Evolutionary conservation across 257 asterid species (phyloP).

Genomic region (Schizonepeta tenuifolia): DNA sequence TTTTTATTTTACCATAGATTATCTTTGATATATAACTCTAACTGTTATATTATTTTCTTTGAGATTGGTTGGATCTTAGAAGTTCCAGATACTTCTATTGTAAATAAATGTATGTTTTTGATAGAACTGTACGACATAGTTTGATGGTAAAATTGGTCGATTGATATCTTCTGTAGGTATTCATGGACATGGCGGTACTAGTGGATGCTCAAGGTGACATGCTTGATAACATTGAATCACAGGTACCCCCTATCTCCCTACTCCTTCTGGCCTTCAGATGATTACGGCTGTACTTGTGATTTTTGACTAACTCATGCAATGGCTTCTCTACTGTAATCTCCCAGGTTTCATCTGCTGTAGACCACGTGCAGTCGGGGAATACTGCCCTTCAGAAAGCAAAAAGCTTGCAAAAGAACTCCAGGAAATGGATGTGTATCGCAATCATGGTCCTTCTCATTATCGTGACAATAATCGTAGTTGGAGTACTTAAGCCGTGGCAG

Average conservation of each 20-base stretch:
- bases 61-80: conserved; percentile 1
- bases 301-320: not conserved
- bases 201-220: conserved; percentile 99
- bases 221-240: conserved; percentile 96
- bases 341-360: conserved; percentile 94
- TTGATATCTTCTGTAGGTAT: conserved; percentile 56
- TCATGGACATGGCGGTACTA: conserved; percentile 96
- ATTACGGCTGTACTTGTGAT: not conserved
- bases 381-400: conserved; percentile 92
- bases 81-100: not conserved
- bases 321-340: conserved; percentile 7
- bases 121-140: not conserved
- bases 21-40: not conserved
- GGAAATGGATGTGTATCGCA: conserved; percentile 98
- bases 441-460: conserved; percentile 77
- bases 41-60: not conserved
- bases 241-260: conserved; percentile 50
- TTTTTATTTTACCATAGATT: not conserved
- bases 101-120: not conserved
- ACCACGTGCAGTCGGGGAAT: conserved; percentile 96
- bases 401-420: conserved; percentile 73
- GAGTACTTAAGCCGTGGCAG: conserved; percentile 95
- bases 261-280: too few species aligned
- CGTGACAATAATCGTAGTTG: conserved; percentile 70
- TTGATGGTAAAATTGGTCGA: not conserved